A percentile compares a stretch with the other conserved stretches of the same genome.
Conservation (phyloP, 2,329 filamentous ascomycete genomes). For the Diplodia corticola region DNA sequence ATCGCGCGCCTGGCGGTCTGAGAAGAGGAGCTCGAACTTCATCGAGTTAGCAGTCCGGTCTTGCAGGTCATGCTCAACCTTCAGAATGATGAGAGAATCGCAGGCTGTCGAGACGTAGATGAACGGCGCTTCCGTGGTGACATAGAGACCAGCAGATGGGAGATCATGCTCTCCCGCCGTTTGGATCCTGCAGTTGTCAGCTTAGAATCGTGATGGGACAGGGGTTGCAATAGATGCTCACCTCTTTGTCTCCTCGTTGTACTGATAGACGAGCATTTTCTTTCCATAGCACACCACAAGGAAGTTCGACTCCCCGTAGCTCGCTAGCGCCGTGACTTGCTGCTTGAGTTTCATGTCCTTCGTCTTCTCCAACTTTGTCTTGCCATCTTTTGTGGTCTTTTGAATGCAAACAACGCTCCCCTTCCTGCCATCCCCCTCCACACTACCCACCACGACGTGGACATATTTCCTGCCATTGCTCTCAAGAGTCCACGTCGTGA, state of each 20-base stretch:
- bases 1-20: conserved; percentile 33
- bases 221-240: not conserved
- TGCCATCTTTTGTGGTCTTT: conserved; percentile 13
- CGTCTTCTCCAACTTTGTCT: conserved; percentile 45
- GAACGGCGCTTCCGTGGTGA: conserved; percentile 49
- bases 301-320: conserved; percentile 29
- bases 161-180: conserved; percentile 39
- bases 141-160: conserved; percentile 51
- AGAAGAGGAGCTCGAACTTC: conserved; percentile 32
- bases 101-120: conserved; percentile 57
- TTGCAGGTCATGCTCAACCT: conserved; percentile 32
- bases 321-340: conserved; percentile 36
- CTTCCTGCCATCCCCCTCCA: conserved; percentile 32
- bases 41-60: not conserved
- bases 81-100: conserved; percentile 55
- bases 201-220: not conserved
- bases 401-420: conserved; percentile 51
- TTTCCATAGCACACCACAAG: conserved; percentile 33
- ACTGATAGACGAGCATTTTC: conserved; percentile 34
- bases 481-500: conserved; percentile 65
- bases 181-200: not conserved
- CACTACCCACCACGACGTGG: conserved; percentile 62
- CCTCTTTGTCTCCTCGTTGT: conserved; percentile 25
- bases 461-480: conserved; percentile 58
- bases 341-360: conserved; percentile 36